These are phyloP conservation scores for Sordariomycetes sp. DNA, from an alignment of 2,329 filamentous ascomycete genomes.

Conservation along the genomic window DNA sequence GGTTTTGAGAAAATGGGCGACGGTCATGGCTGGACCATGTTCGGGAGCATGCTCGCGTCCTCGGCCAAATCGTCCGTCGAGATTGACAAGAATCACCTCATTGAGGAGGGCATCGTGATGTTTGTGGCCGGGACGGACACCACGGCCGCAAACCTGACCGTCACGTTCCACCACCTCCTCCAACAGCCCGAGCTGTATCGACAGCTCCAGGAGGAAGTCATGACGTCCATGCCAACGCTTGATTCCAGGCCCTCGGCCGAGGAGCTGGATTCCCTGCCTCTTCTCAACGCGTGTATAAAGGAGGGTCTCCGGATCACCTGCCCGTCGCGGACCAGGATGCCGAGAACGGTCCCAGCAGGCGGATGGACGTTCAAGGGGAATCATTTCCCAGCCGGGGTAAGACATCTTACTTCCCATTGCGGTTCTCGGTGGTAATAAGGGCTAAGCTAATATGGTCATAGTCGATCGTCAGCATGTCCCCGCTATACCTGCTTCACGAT, in stretches of 20 bases:
- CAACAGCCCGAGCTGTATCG: background rate
- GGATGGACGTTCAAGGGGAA: conserved; percentile 3
- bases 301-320: conserved; percentile 7
- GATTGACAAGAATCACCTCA: background rate
- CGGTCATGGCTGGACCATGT: background rate
- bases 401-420: background rate
- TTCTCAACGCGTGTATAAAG: conserved; percentile 5
- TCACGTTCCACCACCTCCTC: conserved; percentile 3
- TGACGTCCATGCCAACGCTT: background rate
- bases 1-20: background rate
- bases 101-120: conserved; percentile 3
- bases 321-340: conserved; percentile 6
- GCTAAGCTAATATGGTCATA: background rate
- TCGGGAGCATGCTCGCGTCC: background rate
- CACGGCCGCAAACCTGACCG: background rate
- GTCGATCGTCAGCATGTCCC: conserved; percentile 3
- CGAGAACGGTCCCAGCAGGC: conserved; percentile 2
- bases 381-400: conserved; percentile 5
- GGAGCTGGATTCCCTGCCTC: background rate
- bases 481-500: conserved; percentile 4
- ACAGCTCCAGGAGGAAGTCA: background rate
- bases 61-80: background rate
- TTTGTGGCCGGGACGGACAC: conserved; percentile 4
- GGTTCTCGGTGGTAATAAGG: background rate
- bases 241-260: background rate